These are phyloP conservation scores for Naematelia encephala DNA, from an alignment of 768 basidiomycete genomes.

Conservation along the genomic window DNA sequence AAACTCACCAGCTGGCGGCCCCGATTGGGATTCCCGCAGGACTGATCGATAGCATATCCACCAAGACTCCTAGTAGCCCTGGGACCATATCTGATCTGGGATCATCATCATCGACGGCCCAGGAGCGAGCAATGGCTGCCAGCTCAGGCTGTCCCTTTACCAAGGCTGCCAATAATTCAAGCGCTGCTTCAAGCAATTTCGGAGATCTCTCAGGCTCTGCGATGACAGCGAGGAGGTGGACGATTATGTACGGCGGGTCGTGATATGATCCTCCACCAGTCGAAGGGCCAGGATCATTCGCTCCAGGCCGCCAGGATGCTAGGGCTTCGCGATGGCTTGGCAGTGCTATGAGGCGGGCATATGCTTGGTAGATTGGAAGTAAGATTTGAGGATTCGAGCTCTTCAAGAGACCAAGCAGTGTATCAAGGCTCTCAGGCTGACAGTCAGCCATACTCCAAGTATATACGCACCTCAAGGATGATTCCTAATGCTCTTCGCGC, in stretches of 20 bases:
- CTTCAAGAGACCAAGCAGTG: slow-evolving; percentile 32
- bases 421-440: slow-evolving; percentile 31
- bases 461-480: slow-evolving; percentile 35
- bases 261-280: not conserved
- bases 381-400: slow-evolving; percentile 29
- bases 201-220: slow-evolving; percentile 14
- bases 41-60: slow-evolving; percentile 18
- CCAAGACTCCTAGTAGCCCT: slow-evolving; percentile 18
- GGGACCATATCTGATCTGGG: not conserved
- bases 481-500: slow-evolving; percentile 15
- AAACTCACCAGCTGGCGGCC: slow-evolving; percentile 41
- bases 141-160: slow-evolving; percentile 34
- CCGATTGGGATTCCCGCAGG: slow-evolving; percentile 36
- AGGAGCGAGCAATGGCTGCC: slow-evolving; percentile 16
- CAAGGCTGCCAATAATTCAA: slow-evolving; percentile 44
- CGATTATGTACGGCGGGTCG: slow-evolving; percentile 19
- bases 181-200: slow-evolving; percentile 40
- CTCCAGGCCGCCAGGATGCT: slow-evolving; percentile 11
- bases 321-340: slow-evolving; percentile 43
- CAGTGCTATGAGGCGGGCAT: slow-evolving; percentile 38
- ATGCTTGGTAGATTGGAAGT: slow-evolving; percentile 45
- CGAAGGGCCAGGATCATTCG: not conserved
- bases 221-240: slow-evolving; percentile 25
- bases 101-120: slow-evolving; percentile 8
- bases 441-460: not conserved